Evolutionary conservation across 2,329 filamentous ascomycete genomes (phyloP), one percentile per base, ranked within the genome.

Genomic region (Cytospora piceae): DNA sequence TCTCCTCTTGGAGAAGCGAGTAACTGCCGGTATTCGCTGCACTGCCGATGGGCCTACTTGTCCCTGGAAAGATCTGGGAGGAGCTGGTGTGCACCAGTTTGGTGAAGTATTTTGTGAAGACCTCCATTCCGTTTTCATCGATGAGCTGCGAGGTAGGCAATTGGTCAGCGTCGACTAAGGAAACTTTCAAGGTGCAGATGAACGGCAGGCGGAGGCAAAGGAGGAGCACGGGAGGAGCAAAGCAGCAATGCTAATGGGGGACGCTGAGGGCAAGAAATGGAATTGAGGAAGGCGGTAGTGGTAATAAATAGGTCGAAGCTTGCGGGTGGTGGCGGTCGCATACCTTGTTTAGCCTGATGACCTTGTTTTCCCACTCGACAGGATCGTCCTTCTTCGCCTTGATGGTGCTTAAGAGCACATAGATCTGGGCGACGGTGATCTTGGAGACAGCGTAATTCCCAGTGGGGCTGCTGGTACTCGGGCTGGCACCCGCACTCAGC

Each of bases 91-190:
- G 91, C 75, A 99, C 87, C 76, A 98, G 85, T 79, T 94, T 92
- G 78, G 93, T 90, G 80, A 99, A 96, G 79, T 95, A 97, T 83
- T 94, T 96, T 68, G 92, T 89, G 78, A 94, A 97, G 76, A 97
- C 93, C 85, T 99, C 96, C 94, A 99, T 99, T 76, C 94, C 94
- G 93, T 96, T 90, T 74, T 94, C 94, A 87, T 97, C 90, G 81
- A 98, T 90, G 77, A 98, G 89, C 92, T 97, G 70, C n/a, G 31
- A 69, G 42, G 58, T 42, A 29, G 31, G 29, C 9, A 27, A 32
- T 11, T 54, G 60, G 46, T 53, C 24, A 52, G 37, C 22, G 24
- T 5, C 37, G 27, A 39, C 39, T 24, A 37, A 34, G 5, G 15
- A 14, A 20, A 24, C 24, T 14, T 4, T 15, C 31, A 29, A 37